Evolutionary conservation across 768 basidiomycete species (phyloP).

Genomic region (Infundibulicybe gibba): DNA sequence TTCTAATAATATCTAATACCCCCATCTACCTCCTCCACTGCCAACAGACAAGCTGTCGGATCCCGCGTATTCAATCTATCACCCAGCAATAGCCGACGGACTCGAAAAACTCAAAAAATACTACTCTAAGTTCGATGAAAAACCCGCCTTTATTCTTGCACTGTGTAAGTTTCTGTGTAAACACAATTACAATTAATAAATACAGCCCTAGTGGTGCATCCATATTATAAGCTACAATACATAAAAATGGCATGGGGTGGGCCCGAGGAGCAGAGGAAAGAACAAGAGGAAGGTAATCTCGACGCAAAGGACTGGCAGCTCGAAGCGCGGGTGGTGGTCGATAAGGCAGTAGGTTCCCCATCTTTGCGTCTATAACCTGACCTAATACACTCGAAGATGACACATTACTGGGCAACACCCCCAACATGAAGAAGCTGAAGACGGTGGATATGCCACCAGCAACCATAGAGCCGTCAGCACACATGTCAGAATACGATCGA

Average conservation of each 20-base stretch:
- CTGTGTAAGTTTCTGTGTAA: neutral
- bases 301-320: slow-evolving; percentile 14
- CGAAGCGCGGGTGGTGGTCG: slow-evolving; percentile 9
- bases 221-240: slow-evolving; percentile 24
- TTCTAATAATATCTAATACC: too few relatives aligned
- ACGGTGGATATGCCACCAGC: too few relatives aligned
- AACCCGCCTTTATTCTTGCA: neutral
- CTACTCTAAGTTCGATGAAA: neutral
- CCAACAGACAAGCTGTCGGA: too few relatives aligned
- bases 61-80: too few relatives aligned
- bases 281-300: slow-evolving; percentile 7
- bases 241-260: slow-evolving; percentile 22
- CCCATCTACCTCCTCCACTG: too few relatives aligned
- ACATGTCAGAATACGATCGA: too few relatives aligned
- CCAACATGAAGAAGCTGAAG: too few relatives aligned
- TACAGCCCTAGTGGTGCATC: slow-evolving; percentile 22
- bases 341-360: slow-evolving; percentile 4
- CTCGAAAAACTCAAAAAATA: too few relatives aligned
- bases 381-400: slow-evolving; percentile 10
- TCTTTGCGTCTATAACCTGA: neutral
- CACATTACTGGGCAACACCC: too few relatives aligned
- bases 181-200: too few relatives aligned
- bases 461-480: too few relatives aligned
- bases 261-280: slow-evolving; percentile 14
- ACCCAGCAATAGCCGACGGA: too few relatives aligned